Percentiles rank a stretch among this genome's conserved stretches.
Conservation (phyloP, 2,329 filamentous ascomycete species). For the Coniochaeta ligniaria region DNA sequence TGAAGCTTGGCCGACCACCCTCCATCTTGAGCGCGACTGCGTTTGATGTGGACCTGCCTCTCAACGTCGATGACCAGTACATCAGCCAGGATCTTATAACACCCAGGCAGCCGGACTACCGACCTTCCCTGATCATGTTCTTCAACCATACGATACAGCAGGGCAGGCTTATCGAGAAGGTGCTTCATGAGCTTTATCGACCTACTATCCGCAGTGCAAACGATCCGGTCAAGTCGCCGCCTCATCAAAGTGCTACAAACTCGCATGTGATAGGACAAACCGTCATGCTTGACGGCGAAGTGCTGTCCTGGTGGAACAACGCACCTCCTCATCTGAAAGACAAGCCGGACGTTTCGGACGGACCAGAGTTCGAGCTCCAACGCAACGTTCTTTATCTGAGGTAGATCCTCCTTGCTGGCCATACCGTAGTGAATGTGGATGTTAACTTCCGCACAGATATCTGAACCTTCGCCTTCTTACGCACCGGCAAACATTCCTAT, state of each 20-base stretch:
- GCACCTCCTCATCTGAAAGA: constrained; percentile 4
- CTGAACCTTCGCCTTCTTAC: constrained; percentile 5
- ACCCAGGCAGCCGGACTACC: constrained; percentile 5
- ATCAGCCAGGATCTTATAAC: constrained; percentile 5
- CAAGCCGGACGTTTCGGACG: constrained; percentile 3
- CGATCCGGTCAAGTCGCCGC: background rate
- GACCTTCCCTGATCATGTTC: constrained; percentile 5
- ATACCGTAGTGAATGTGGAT: background rate
- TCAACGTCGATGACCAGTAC: constrained; percentile 7
- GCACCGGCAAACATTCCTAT: constrained; percentile 6
- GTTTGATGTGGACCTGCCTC: constrained; percentile 3
- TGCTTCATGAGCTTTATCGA: constrained; percentile 5
- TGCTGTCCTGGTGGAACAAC: constrained; percentile 5
- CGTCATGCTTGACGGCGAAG: constrained; percentile 4
- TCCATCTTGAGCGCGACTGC: constrained; percentile 2
- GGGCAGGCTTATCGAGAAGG: constrained; percentile 3
- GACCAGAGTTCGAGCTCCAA: constrained; percentile 4
- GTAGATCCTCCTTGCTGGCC: background rate
- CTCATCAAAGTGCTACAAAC: background rate
- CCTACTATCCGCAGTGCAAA: background rate
- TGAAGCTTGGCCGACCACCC: constrained; percentile 7
- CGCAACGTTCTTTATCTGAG: constrained; percentile 5
- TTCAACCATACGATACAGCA: constrained; percentile 6
- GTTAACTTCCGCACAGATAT: background rate
- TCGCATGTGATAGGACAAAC: constrained; percentile 4